Evolutionary conservation across 139 green algal genomes (phyloP), one percentile per base, ranked within the genome.

Genomic region (Chlamydomonas schloesseri): DNA sequence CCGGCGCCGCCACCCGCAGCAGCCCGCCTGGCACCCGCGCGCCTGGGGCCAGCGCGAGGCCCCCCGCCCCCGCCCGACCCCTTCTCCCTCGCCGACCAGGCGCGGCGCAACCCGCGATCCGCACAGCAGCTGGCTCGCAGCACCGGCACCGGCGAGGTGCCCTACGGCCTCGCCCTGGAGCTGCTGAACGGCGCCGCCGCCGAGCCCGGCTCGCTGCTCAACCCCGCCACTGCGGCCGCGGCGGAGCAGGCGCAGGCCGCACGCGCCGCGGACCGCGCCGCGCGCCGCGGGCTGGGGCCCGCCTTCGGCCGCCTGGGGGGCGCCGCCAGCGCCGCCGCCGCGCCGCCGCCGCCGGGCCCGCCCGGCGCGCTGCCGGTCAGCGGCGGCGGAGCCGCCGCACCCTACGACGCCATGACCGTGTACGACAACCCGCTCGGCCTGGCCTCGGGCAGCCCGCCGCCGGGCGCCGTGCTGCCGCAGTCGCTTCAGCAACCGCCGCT

Each of bases 141-240:
- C 60, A n/a, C 60, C 24, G 23, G 26, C 75, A n/a, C 33, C 47
- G 79, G 47, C 23, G 79, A 76, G 47, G 33, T 36, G 31, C 79
- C 70, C 20, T 85, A 85, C 65, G 79, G 79, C n/a, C 68, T 85
- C n/a, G 79, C 79, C 0, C 47, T 85, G 31, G 79, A 85, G 31
- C 65, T 85, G 15, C 47, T 85, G 5, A 31, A 74, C 65, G 57
- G 70, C 79, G 24, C 23, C 60, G 8, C 28, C 3, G 24, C 23
- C 24, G 60, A n/a, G 8, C 60, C 60, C 8, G 60, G 60, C 23
- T 67, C 60, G 42, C 42, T 50, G 42, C 42, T 50, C 42, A 50
- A 50, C 42, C 42, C 42, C 42, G 42, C 42, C 42, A 50, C 42
- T 8, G 42, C 42, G 6, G 42, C 42, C 42, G 42, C 42, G 42